Conservation (phyloP, 2,329 filamentous ascomycete genomes). For the Ophiostoma sp. region DNA sequence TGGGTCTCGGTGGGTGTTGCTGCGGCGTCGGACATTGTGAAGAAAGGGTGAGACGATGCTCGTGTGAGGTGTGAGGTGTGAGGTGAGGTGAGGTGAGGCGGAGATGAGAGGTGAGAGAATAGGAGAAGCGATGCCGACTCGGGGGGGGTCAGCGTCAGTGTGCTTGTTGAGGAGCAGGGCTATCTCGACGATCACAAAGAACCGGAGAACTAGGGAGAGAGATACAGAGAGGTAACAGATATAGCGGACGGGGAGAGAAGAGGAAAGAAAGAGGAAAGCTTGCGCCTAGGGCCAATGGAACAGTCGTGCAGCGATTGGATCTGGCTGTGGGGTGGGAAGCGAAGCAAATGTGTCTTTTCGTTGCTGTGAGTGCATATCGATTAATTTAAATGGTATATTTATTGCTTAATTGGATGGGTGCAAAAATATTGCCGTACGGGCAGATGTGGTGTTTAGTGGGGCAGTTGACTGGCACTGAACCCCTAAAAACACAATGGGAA, state of each 20-base stretch:
- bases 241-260: slow-evolving; percentile 5
- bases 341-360: slow-evolving; percentile 13
- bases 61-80: neutral
- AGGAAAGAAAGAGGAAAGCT: slow-evolving; percentile 6
- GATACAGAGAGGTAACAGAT: neutral
- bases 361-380: neutral
- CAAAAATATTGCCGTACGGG: slow-evolving; percentile 5
- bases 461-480: neutral
- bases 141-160: neutral
- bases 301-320: neutral
- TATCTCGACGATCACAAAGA: slow-evolving; percentile 9
- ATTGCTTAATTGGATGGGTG: slow-evolving; percentile 1
- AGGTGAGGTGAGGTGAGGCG: neutral
- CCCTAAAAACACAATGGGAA: neutral
- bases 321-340: slow-evolving; percentile 6
- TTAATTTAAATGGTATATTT: neutral
- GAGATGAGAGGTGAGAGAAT: neutral
- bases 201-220: slow-evolving; percentile 7
- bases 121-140: neutral
- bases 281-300: slow-evolving; percentile 8
- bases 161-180: neutral
- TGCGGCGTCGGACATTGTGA: slow-evolving; percentile 45
- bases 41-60: neutral
- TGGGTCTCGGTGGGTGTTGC: slow-evolving; percentile 35
- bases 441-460: neutral